These are phyloP conservation scores for Pythium brassicae DNA, from an alignment of 352 stramenopile species.

Conservation along the genomic window DNA sequence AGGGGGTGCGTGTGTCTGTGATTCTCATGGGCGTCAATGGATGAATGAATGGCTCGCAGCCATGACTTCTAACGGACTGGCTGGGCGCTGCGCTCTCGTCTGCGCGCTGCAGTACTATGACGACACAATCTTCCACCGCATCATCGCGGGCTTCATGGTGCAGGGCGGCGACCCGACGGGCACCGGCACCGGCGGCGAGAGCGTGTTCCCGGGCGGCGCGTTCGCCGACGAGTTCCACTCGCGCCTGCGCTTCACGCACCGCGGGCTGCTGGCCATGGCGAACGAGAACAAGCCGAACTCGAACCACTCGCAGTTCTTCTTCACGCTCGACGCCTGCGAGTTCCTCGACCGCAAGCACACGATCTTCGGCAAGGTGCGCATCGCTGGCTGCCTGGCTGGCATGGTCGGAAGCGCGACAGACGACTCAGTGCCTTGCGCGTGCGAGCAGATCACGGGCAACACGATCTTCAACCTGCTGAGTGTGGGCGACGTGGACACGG, in stretches of 20 bases:
- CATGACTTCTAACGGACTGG: background rate
- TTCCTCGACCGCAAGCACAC: slow-evolving; percentile 96
- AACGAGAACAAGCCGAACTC: slow-evolving; percentile 85
- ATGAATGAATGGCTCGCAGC: too few species aligned
- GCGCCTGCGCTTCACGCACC: slow-evolving; percentile 94
- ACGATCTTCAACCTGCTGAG: slow-evolving; percentile 98
- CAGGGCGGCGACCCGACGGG: slow-evolving; percentile 92
- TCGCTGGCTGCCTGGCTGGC: too few species aligned
- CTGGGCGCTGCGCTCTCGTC: background rate
- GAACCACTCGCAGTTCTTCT: slow-evolving; percentile 96
- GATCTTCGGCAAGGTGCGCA: slow-evolving; percentile 78
- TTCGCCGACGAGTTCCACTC: slow-evolving; percentile 94
- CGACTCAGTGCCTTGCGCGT: too few species aligned
- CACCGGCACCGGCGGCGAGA: slow-evolving; percentile 78
- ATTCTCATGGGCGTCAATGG: too few species aligned
- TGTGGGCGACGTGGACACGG: slow-evolving; percentile 85
- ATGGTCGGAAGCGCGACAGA: too few species aligned
- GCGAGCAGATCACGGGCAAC: slow-evolving; percentile 84
- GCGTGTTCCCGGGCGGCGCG: slow-evolving; percentile 52
- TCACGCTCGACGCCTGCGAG: slow-evolving; percentile 93
- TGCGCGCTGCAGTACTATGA: slow-evolving; percentile 90
- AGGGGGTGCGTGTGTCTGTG: slow-evolving; percentile 39
- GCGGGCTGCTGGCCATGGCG: slow-evolving; percentile 94
- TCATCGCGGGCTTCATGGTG: slow-evolving; percentile 94
- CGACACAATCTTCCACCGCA: slow-evolving; percentile 93